A percentile compares a stretch with the other conserved stretches of the same genome.
Evolutionary conservation across 208 protist genomes (phyloP).

Genomic region (Acanthamoeba comandoni): DNA sequence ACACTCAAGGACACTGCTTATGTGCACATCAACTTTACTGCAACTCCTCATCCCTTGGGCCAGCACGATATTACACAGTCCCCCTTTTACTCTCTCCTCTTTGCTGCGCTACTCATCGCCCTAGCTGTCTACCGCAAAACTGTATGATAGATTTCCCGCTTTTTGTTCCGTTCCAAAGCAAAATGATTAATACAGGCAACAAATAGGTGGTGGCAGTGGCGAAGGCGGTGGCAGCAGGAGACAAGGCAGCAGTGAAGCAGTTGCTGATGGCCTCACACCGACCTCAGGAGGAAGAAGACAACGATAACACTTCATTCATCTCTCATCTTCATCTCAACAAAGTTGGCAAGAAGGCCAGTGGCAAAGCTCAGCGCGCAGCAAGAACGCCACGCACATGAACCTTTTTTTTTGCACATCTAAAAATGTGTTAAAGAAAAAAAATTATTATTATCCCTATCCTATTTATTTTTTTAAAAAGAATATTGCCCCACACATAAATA

Average conservation of each 20-base stretch:
- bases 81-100: slow-evolving; percentile 58
- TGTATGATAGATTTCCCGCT: neutral
- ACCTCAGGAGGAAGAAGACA: slow-evolving; percentile 45
- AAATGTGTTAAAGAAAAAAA: too few relatives aligned
- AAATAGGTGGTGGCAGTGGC: slow-evolving; percentile 29
- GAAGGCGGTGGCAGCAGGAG: slow-evolving; percentile 34
- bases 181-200: too few relatives aligned
- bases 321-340: slow-evolving; percentile 50
- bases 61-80: slow-evolving; percentile 30
- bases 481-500: too few relatives aligned
- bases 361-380: slow-evolving; percentile 27
- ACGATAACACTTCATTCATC: slow-evolving; percentile 46
- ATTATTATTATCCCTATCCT: too few relatives aligned
- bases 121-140: slow-evolving; percentile 47
- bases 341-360: slow-evolving; percentile 39
- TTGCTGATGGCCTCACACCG: neutral
- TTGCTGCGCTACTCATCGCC: slow-evolving; percentile 16
- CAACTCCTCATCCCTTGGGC: neutral
- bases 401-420: too few relatives aligned
- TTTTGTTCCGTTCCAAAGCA: too few relatives aligned
- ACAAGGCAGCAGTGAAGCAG: slow-evolving; percentile 3
- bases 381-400: neutral
- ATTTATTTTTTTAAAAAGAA: too few relatives aligned
- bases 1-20: neutral
- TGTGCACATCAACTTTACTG: slow-evolving; percentile 53